Evolutionary conservation across 495 filamentous ascomycete genomes (phyloP).

Genomic region (Sphaerosporella brunnea): DNA sequence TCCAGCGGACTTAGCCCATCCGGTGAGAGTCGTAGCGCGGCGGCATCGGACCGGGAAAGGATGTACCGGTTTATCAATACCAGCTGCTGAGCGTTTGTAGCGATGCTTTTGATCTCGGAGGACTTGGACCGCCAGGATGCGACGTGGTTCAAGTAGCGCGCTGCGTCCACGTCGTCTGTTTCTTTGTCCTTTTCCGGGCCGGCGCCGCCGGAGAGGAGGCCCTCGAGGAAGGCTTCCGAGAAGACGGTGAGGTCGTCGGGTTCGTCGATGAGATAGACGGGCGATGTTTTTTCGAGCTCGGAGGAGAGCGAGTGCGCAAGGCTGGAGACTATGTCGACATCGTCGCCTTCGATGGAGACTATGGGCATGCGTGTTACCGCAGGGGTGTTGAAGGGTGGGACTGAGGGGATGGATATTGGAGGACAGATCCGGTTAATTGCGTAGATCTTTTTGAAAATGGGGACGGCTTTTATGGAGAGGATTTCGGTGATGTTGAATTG

Average conservation of each 20-base stretch:
- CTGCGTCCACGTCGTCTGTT: constrained; percentile 10
- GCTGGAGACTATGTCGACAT: constrained; percentile 12
- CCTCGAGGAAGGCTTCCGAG: constrained; percentile 1
- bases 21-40: constrained; percentile 53
- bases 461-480: constrained; percentile 10
- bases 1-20: constrained; percentile 61
- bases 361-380: constrained; percentile 46
- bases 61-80: constrained; percentile 28
- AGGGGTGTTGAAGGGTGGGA: constrained; percentile 2
- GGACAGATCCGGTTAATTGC: constrained; percentile 24
- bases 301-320: constrained; percentile 16
- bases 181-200: constrained; percentile 11
- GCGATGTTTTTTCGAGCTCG: constrained; percentile 15
- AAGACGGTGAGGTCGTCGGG: constrained; percentile 12
- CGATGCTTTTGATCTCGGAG: constrained; percentile 13
- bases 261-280: constrained; percentile 16
- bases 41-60: constrained; percentile 57
- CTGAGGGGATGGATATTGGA: constrained; percentile 15
- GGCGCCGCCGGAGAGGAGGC: neutral
- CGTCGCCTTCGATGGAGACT: constrained; percentile 59
- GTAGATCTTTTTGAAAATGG: constrained; percentile 18
- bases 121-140: constrained; percentile 20
- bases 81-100: constrained; percentile 10
- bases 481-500: constrained; percentile 8
- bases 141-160: constrained; percentile 17